Evolutionary conservation across 192 early-diverging fungal genomes (phyloP).

Genomic region (Diversispora epigaea): DNA sequence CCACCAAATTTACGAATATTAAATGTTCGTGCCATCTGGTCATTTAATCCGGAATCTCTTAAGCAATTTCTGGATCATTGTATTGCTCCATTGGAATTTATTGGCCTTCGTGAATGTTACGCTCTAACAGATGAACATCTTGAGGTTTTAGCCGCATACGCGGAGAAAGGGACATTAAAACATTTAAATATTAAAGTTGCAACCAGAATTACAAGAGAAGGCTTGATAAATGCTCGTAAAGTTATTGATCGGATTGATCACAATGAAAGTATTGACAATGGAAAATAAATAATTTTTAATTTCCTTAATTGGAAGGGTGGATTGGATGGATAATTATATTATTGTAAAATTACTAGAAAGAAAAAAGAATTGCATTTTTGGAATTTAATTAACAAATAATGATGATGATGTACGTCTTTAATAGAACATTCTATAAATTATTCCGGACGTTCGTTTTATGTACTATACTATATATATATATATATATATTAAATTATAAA

Average conservation of each 20-base stretch:
- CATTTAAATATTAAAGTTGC: constrained; percentile 1
- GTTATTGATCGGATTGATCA: constrained; percentile 6
- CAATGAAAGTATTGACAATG: neutral
- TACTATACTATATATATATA: too few species aligned
- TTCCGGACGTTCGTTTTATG: too few species aligned
- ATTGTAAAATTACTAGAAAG: too few species aligned
- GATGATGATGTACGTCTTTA: too few species aligned
- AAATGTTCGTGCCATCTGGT: constrained; percentile 5
- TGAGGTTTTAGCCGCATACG: neutral
- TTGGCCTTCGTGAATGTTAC: constrained; percentile 8
- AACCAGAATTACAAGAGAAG: constrained; percentile 9
- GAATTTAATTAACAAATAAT: too few species aligned
- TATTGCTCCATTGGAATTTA: neutral
- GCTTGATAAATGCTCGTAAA: neutral
- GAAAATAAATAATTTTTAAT: too few species aligned
- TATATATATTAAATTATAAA: too few species aligned
- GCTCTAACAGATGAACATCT: constrained; percentile 18
- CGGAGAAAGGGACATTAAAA: neutral
- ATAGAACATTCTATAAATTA: too few species aligned
- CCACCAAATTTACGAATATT: neutral
- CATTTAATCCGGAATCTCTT: constrained; percentile 4
- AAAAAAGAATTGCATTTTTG: too few species aligned
- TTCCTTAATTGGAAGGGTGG: too few species aligned
- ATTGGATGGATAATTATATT: too few species aligned
- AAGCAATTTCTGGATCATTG: neutral